Base-by-base conservation (phyloP, 1,284 basidiomycete genomes). In the Malassezia arunalokei region DNA sequence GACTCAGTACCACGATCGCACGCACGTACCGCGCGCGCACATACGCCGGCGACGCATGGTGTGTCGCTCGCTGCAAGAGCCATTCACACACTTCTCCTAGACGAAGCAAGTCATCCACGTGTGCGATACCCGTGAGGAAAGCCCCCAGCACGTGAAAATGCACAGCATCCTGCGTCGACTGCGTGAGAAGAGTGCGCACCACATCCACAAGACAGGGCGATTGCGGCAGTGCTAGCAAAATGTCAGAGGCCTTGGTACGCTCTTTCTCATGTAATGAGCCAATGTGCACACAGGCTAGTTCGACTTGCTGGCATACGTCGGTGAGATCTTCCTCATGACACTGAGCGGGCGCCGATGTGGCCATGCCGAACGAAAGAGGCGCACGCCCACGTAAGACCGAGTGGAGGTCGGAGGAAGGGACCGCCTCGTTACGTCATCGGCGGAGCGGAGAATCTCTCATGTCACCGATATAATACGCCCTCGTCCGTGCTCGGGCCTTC, bases 121-220 rank as follows among this genome's bases (percentile, higher is more conserved):
- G 35, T 14, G 43, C 27, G 9, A 50, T 28, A 24, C 17, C 39
- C 7, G 12, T 12, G 11, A 50, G 35, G 1, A 55, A 27, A 4
- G 53, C 53, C 17, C 53, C 53, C n/a, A 55, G 45, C 4, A 42
- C 48, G 31, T 55, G 53, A 31, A 55, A 55, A 11, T 46, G 39
- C 6, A 43, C 47, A 8, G n/a, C 29, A 5, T 40, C 30, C 20
- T 45, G 43, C 8, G 39, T 8, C 14, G 42, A n/a, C 15, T 8
- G 14, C 4, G 27, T 44, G 2, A 55, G 32, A 14, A 50, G 14
- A 29, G n/a, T 46, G 32, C 40, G 33, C 8, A 39, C 29, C 11
- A 45, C 40, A 33, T 46, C 43, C 12, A 55, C 39, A n/a, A 50
- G n/a, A 15, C 27, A 3, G 1, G 31, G 30, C n/a, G 47, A 29